Percentiles rank a stretch among this genome's conserved stretches.
Conservation (phyloP, 2,329 filamentous ascomycete species). For the Pyrenophora tritici-repentis region DNA sequence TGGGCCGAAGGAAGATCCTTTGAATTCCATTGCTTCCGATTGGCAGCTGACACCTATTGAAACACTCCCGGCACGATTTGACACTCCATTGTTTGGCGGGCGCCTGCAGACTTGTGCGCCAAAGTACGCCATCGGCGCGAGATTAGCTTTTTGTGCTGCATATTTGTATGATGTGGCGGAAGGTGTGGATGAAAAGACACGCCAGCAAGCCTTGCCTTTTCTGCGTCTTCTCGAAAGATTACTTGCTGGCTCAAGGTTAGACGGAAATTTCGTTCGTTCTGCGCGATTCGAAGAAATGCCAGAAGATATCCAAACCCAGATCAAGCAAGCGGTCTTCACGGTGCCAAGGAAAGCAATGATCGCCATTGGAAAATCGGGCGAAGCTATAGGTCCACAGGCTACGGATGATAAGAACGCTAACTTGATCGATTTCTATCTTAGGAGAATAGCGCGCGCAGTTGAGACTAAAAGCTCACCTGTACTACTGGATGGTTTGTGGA, state of each 20-base stretch:
- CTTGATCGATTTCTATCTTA: slow-evolving; percentile 31
- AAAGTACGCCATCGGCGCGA: slow-evolving; percentile 17
- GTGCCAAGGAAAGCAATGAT: slow-evolving; percentile 32
- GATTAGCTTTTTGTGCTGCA: slow-evolving; percentile 37
- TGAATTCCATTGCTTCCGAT: slow-evolving; percentile 26
- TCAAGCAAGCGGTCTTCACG: slow-evolving; percentile 26
- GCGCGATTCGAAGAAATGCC: slow-evolving; percentile 21
- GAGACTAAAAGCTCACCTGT: slow-evolving; percentile 16
- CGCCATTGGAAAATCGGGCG: slow-evolving; percentile 14
- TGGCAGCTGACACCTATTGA: slow-evolving; percentile 34
- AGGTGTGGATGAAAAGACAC: slow-evolving; percentile 18
- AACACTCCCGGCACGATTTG: slow-evolving; percentile 7
- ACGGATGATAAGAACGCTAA: slow-evolving; percentile 18
- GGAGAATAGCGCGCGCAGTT: slow-evolving; percentile 33
- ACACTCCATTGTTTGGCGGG: slow-evolving; percentile 20
- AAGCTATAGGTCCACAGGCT: neutral
- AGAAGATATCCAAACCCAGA: slow-evolving; percentile 15
- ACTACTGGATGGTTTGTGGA: slow-evolving; percentile 33
- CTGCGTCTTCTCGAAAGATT: slow-evolving; percentile 30
- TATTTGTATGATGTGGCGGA: slow-evolving; percentile 39
- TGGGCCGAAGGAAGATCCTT: slow-evolving; percentile 16
- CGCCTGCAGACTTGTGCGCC: slow-evolving; percentile 37
- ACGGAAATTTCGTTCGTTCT: slow-evolving; percentile 20
- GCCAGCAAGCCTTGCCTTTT: slow-evolving; percentile 35
- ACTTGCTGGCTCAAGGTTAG: slow-evolving; percentile 28